phyloP scores from a whole-genome alignment of 805 yeast species.

The Sugiyamaella floridensis region DNA sequence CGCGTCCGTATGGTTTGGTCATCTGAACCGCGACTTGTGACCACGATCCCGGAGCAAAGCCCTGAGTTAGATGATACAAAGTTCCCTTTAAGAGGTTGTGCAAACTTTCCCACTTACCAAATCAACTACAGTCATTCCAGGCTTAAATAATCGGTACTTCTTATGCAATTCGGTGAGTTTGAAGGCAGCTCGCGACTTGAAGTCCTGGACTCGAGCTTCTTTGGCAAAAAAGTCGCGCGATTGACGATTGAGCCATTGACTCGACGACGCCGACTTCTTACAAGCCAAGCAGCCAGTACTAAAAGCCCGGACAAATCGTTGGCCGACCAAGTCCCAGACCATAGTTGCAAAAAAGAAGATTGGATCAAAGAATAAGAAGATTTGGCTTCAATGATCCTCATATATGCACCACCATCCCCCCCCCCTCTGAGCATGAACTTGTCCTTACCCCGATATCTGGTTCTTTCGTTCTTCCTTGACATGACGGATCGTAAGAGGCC shows the following conservation, averaged over 20 bases:
- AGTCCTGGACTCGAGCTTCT: conserved; percentile 56
- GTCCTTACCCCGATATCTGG: not conserved
- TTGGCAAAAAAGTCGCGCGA: conserved; percentile 54
- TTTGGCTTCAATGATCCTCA: not conserved
- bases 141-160: conserved; percentile 51
- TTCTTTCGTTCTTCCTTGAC: not conserved
- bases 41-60: conserved; percentile 96
- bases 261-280: conserved; percentile 39
- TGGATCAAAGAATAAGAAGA: not conserved
- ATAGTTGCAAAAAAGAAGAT: not conserved
- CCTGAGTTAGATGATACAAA: too few species aligned
- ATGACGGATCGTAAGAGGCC: not conserved
- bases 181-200: conserved; percentile 84
- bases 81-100: too few species aligned
- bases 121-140: conserved; percentile 63
- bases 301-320: not conserved
- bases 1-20: conserved; percentile 44
- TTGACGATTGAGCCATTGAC: conserved; percentile 71
- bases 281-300: not conserved
- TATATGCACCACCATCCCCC: too few species aligned
- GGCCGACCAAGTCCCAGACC: not conserved
- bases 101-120: conserved; percentile 41
- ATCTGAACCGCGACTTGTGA: conserved; percentile 68
- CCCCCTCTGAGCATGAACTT: not conserved
- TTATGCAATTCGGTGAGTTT: conserved; percentile 72